Evolutionary conservation across 139 green algal species (phyloP).

Genomic region (Desmodesmus armatus): DNA sequence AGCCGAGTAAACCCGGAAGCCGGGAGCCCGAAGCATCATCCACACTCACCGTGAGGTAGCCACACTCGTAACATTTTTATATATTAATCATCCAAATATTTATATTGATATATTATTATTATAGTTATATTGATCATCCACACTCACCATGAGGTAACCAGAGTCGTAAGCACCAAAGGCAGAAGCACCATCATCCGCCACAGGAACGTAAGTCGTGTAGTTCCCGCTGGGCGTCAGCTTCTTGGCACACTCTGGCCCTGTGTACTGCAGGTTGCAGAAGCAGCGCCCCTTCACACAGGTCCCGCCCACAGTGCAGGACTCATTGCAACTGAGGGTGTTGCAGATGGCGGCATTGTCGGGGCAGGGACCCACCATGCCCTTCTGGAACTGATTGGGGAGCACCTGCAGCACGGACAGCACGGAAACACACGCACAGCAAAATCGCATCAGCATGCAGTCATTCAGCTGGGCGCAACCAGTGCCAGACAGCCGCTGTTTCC

Average conservation of each 20-base stretch:
- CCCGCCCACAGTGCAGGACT: slow-evolving; percentile 46
- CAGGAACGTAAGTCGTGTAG: slow-evolving; percentile 35
- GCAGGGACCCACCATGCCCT: slow-evolving; percentile 57
- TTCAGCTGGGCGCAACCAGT: neutral
- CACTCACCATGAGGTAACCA: slow-evolving; percentile 43
- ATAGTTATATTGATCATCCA: too few relatives aligned
- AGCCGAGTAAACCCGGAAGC: too few relatives aligned
- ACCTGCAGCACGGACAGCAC: neutral
- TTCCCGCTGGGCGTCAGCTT: slow-evolving; percentile 32
- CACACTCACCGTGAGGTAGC: too few relatives aligned
- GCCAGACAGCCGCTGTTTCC: neutral
- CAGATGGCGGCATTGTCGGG: slow-evolving; percentile 45
- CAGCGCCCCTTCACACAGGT: slow-evolving; percentile 49
- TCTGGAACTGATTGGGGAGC: slow-evolving; percentile 41
- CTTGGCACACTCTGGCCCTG: slow-evolving; percentile 14
- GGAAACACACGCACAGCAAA: neutral
- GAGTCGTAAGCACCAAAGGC: neutral
- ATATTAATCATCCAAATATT: too few relatives aligned
- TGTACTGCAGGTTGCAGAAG: slow-evolving; percentile 56
- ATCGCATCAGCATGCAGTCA: too few relatives aligned
- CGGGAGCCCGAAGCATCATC: too few relatives aligned
- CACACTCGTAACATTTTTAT: too few relatives aligned
- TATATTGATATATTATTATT: too few relatives aligned
- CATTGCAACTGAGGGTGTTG: slow-evolving; percentile 27
- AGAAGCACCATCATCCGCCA: neutral